Conservation (phyloP, 352 stramenopile species). For the Phytophthora tubulina region DNA sequence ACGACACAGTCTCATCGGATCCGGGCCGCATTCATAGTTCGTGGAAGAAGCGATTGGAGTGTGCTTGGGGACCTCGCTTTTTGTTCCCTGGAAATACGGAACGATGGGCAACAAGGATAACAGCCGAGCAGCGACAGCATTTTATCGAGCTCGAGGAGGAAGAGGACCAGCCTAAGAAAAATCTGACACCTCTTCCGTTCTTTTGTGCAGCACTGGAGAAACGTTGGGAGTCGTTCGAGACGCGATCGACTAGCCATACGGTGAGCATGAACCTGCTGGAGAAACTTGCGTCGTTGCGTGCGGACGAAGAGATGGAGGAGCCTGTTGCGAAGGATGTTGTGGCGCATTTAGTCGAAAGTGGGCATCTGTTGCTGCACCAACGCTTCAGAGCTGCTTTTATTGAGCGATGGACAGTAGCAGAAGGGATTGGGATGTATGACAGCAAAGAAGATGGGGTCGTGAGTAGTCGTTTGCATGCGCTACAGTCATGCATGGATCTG, state of each 20-base stretch:
- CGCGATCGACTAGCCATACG: constrained; percentile 63
- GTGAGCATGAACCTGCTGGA: constrained; percentile 60
- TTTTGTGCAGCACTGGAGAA: constrained; percentile 62
- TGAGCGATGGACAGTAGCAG: constrained; percentile 61
- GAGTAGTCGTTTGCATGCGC: constrained; percentile 55
- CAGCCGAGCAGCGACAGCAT: constrained; percentile 19
- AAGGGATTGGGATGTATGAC: constrained; percentile 61
- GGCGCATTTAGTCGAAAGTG: constrained; percentile 60
- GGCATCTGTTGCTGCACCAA: constrained; percentile 72
- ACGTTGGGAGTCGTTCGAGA: constrained; percentile 61
- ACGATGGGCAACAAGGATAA: constrained; percentile 33
- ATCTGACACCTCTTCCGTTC: constrained; percentile 46
- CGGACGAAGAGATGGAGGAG: constrained; percentile 63
- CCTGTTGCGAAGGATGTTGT: constrained; percentile 62
- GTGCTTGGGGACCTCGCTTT: constrained; percentile 67
- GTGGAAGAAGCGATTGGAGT: constrained; percentile 68
- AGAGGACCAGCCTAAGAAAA: constrained; percentile 41
- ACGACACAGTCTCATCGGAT: constrained; percentile 37
- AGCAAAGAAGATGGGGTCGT: constrained; percentile 55
- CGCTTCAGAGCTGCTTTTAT: constrained; percentile 84
- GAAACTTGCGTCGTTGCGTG: constrained; percentile 51
- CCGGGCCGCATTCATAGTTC: constrained; percentile 47
- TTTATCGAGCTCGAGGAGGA: constrained; percentile 41
- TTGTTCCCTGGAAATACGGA: constrained; percentile 48
- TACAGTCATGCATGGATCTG: constrained; percentile 86